These are phyloP conservation scores for Diplotaxis tenuifolia DNA, from an alignment of 345 rosid species.

Conservation along the genomic window DNA sequence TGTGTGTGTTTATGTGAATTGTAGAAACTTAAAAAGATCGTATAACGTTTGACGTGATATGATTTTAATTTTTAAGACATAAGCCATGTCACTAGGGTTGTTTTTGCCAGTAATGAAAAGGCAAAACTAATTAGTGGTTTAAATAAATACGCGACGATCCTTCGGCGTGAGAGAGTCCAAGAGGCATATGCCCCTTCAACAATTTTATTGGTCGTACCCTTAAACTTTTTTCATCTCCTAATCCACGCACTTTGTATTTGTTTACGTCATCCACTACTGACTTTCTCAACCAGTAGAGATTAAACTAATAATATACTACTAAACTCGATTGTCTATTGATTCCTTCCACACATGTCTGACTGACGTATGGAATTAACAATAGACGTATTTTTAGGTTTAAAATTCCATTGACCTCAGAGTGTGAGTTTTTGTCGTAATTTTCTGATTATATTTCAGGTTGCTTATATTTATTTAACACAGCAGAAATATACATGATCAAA, in stretches of 20 bases:
- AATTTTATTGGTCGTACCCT: constrained; percentile 33
- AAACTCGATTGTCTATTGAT: constrained; percentile 19
- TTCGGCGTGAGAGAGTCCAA: constrained; percentile 34
- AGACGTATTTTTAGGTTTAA: constrained; percentile 6
- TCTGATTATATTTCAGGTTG: not conserved
- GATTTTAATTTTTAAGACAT: not conserved
- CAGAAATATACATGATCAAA: not conserved
- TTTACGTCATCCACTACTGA: constrained; percentile 22
- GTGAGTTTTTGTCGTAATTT: constrained; percentile 2
- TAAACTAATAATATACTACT: not conserved
- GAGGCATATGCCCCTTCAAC: constrained; percentile 44
- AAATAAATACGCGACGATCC: constrained; percentile 18
- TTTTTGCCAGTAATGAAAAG: constrained; percentile 29
- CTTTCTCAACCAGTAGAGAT: not conserved
- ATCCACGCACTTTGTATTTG: constrained; percentile 31
- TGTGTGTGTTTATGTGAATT: not conserved
- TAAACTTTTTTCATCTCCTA: not conserved
- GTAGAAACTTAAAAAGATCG: not conserved
- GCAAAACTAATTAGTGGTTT: not conserved
- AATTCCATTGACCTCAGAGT: constrained; percentile 26
- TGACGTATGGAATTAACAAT: not conserved
- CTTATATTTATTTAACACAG: not conserved
- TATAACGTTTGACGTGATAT: constrained; percentile 9
- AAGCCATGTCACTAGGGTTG: constrained; percentile 20
- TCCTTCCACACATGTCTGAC: constrained; percentile 35